Evolutionary conservation across 495 filamentous ascomycete species (phyloP).

Genomic region (Amniculicola lignicola): DNA sequence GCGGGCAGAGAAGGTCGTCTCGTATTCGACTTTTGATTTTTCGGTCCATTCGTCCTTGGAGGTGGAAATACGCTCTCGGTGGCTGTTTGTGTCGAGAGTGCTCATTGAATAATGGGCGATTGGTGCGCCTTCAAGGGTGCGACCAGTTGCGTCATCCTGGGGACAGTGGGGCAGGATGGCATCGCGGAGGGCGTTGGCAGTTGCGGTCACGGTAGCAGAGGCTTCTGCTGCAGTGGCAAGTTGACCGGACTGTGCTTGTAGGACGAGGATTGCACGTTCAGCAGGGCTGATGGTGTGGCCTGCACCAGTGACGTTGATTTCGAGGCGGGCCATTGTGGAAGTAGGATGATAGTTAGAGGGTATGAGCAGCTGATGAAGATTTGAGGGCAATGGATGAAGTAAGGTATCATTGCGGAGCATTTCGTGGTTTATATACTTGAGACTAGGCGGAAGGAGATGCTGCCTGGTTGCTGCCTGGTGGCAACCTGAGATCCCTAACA

Average conservation of each 20-base stretch:
- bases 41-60: neutral
- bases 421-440: too few relatives aligned
- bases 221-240: constrained; percentile 1
- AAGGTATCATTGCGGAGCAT: too few relatives aligned
- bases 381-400: too few relatives aligned
- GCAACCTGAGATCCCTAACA: too few relatives aligned
- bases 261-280: constrained; percentile 12
- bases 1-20: neutral
- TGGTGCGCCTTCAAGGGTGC: neutral
- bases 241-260: neutral
- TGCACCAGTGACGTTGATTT: constrained; percentile 9
- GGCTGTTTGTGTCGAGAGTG: constrained; percentile 9
- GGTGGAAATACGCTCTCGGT: neutral
- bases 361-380: too few relatives aligned
- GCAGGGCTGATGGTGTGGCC: neutral
- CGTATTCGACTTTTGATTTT: neutral
- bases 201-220: neutral
- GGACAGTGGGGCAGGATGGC: constrained; percentile 5
- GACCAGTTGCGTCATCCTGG: constrained; percentile 1
- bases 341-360: too few relatives aligned
- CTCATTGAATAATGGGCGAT: constrained; percentile 16
- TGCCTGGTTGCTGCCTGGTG: too few relatives aligned
- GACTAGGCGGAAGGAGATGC: too few relatives aligned
- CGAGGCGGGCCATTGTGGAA: too few relatives aligned
- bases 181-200: constrained; percentile 1